These are phyloP conservation scores for Stagonosporopsis cucurbitacearum DNA, from an alignment of 2,329 filamentous ascomycete species.

Conservation along the genomic window DNA sequence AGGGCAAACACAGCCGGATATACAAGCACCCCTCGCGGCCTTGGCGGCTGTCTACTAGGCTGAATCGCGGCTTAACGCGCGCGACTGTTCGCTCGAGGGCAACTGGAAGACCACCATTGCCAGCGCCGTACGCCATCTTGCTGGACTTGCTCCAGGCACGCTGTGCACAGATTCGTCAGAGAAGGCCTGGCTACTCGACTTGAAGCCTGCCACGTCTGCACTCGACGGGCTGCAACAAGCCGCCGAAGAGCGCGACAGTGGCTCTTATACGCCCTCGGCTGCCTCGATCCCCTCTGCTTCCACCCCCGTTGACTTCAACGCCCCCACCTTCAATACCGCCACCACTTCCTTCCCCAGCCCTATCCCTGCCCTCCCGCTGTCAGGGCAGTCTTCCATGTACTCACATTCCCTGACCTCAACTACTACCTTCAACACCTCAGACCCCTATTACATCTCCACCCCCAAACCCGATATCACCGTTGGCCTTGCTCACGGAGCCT, in stretches of 20 bases:
- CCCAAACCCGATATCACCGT: too few species aligned
- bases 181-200: background rate
- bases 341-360: background rate
- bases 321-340: background rate
- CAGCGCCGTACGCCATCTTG: background rate
- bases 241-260: background rate
- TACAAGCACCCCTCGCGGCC: background rate
- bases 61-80: background rate
- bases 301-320: background rate
- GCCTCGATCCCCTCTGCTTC: background rate
- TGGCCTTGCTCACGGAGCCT: too few species aligned
- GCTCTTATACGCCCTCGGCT: too few species aligned
- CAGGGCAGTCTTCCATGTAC: background rate
- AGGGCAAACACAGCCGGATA: background rate
- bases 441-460: too few species aligned
- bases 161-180: background rate
- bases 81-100: background rate
- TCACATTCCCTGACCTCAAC: background rate
- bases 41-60: background rate
- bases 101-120: background rate
- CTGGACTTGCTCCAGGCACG: background rate
- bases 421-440: background rate
- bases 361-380: background rate
- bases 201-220: background rate
- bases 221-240: background rate